Evolutionary conservation across 2,329 filamentous ascomycete genomes (phyloP), one percentile per base, ranked within the genome.

Genomic region (Hypoxylon sp.): DNA sequence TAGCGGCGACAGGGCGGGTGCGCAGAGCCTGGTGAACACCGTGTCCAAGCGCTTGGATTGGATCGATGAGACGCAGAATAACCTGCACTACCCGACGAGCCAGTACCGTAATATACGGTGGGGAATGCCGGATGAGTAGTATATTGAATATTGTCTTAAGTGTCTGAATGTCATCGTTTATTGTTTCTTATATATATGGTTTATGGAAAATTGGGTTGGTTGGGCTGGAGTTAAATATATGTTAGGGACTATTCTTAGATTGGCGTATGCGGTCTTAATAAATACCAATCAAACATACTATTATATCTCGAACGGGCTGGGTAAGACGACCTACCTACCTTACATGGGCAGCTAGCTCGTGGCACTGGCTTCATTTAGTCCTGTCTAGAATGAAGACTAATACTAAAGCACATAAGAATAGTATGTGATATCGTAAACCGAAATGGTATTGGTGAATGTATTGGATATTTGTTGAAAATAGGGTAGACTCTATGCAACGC

Each of bases 1-100:
- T 7, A 88, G 83, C 59, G 86, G 83, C 8, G 90, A 95, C 63
- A 74, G 69, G 57, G 61, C 55, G 0, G 79, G 75, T 21, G 65
- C 63, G 1, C 56, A 62, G 13, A 91, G 87, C 62, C 71, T 94
- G 56, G 82, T 89, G 13, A 68, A 72, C 12, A 78, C 78, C 5
- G 65, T 82, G 55, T 76, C 78, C 2, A 70, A 69, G 27, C 66
- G 62, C 3, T 68, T 86, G 55, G 76, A 76, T 4, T 67, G 67
- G 2, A 67, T 86, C 7, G 83, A 87, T 16, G 61, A 65, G 32
- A 72, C 68, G 7, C 54, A 65, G 21, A 88, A 88, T 57, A 68
- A 80, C 64, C 69, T 87, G 40, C 67, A 60, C 8, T 87, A 81
- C 53, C 82, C 83, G 4, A 72, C 64, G 0, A 86, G 81, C 55